Percentiles rank a stretch among this genome's conserved stretches.
Conservation (phyloP, 106 monocot species). For the Posidonia australis region DNA sequence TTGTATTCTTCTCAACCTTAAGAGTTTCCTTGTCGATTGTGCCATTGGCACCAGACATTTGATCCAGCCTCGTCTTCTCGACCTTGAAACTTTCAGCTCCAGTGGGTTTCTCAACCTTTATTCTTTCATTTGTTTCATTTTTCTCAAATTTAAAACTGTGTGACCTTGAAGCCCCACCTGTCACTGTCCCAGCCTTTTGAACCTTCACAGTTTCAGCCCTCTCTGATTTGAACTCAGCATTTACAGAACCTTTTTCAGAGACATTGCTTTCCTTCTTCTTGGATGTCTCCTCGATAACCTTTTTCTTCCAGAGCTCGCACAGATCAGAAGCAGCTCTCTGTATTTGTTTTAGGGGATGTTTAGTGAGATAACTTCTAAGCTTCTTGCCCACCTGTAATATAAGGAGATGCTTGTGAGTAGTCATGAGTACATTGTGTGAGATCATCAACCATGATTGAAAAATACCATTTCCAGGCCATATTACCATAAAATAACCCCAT, state of each 20-base stretch:
- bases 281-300: constrained; percentile 67
- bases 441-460: too few relatives aligned
- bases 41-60: constrained; percentile 8
- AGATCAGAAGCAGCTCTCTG: constrained; percentile 63
- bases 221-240: constrained; percentile 6
- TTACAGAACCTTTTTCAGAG: constrained; percentile 3
- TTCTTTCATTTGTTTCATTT: constrained; percentile 11
- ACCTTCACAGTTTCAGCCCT: constrained; percentile 10
- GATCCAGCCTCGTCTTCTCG: neutral
- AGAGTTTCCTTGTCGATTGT: neutral
- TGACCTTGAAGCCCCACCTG: constrained; percentile 9
- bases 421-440: too few relatives aligned
- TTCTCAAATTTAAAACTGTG: constrained; percentile 6
- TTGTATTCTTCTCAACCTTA: constrained; percentile 2
- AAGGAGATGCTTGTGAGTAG: neutral
- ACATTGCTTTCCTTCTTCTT: constrained; percentile 23
- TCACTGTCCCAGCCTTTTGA: constrained; percentile 11
- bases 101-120: constrained; percentile 5
- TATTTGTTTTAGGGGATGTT: constrained; percentile 67
- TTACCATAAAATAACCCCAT: too few relatives aligned
- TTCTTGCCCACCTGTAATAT: constrained; percentile 73
- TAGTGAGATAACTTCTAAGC: constrained; percentile 47
- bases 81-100: constrained; percentile 1
- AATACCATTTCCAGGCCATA: too few relatives aligned
- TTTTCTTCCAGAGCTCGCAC: constrained; percentile 61